These are phyloP conservation scores for Blastomyces emzantsi DNA, from an alignment of 2,329 filamentous ascomycete genomes.

Conservation along the genomic window DNA sequence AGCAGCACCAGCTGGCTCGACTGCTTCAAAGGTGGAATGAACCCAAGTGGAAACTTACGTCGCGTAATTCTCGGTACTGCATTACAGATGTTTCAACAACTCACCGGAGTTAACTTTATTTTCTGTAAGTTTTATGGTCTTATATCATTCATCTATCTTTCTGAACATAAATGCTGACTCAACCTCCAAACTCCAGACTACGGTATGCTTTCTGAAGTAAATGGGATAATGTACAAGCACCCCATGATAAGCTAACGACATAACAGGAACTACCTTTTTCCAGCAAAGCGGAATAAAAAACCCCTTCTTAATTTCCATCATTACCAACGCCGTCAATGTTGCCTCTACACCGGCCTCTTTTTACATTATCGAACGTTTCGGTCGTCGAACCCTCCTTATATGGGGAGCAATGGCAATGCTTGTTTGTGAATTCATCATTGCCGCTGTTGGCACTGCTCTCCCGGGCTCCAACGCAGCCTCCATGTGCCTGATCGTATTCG, in stretches of 20 bases:
- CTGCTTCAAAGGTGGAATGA: slow-evolving; percentile 43
- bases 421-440: slow-evolving; percentile 46
- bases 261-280: slow-evolving; percentile 44
- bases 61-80: slow-evolving; percentile 61
- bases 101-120: slow-evolving; percentile 68
- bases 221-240: background rate
- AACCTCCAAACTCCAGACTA: slow-evolving; percentile 7
- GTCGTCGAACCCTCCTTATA: slow-evolving; percentile 45
- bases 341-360: slow-evolving; percentile 46
- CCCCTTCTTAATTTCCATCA: slow-evolving; percentile 44
- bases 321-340: slow-evolving; percentile 47
- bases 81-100: slow-evolving; percentile 64
- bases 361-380: slow-evolving; percentile 45
- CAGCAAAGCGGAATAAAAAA: slow-evolving; percentile 42
- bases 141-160: background rate
- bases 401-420: slow-evolving; percentile 46
- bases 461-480: slow-evolving; percentile 31
- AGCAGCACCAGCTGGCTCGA: slow-evolving; percentile 39
- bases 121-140: slow-evolving; percentile 10
- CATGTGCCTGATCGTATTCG: slow-evolving; percentile 43
- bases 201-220: background rate
- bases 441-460: slow-evolving; percentile 39
- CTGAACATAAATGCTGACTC: slow-evolving; percentile 3
- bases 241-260: slow-evolving; percentile 15
- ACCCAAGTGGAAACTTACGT: slow-evolving; percentile 51